Evolutionary conservation across 1,284 basidiomycete genomes (phyloP).

Genomic region (Fomitopsis palustris): DNA sequence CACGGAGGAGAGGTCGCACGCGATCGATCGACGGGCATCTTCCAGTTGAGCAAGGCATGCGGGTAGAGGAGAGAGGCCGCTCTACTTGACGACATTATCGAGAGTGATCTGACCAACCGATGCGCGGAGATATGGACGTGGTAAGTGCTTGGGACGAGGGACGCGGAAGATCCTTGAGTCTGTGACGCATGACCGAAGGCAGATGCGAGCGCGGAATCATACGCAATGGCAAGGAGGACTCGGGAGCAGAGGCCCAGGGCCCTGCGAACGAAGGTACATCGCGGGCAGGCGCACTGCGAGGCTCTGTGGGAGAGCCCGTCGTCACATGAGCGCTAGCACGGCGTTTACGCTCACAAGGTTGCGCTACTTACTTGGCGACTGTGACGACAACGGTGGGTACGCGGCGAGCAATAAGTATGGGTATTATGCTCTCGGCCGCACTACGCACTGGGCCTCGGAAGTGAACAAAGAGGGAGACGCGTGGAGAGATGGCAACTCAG

Average conservation of each 20-base stretch:
- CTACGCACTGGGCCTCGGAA: background rate
- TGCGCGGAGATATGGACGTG: slow-evolving; percentile 2
- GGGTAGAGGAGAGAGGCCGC: background rate
- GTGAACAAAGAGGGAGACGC: background rate
- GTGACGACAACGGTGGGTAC: background rate
- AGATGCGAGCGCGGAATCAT: background rate
- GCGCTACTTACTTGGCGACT: background rate
- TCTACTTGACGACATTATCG: background rate
- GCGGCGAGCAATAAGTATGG: too few species aligned
- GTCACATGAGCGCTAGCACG: background rate
- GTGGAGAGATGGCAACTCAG: slow-evolving; percentile 1
- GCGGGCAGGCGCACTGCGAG: background rate
- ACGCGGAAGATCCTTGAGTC: slow-evolving; percentile 5
- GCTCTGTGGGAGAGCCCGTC: background rate
- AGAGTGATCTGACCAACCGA: slow-evolving; percentile 3
- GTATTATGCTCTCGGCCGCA: background rate
- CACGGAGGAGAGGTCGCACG: background rate
- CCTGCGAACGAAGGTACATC: background rate
- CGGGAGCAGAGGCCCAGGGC: slow-evolving; percentile 1
- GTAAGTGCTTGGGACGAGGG: background rate
- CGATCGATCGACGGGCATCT: slow-evolving; percentile 1
- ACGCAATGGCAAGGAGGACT: too few species aligned
- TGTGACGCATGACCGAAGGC: background rate
- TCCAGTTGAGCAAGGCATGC: background rate
- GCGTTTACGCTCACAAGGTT: slow-evolving; percentile 1